phyloP scores from a whole-genome alignment of 2,329 filamentous ascomycete species.

The Lecanicillium sp. region DNA sequence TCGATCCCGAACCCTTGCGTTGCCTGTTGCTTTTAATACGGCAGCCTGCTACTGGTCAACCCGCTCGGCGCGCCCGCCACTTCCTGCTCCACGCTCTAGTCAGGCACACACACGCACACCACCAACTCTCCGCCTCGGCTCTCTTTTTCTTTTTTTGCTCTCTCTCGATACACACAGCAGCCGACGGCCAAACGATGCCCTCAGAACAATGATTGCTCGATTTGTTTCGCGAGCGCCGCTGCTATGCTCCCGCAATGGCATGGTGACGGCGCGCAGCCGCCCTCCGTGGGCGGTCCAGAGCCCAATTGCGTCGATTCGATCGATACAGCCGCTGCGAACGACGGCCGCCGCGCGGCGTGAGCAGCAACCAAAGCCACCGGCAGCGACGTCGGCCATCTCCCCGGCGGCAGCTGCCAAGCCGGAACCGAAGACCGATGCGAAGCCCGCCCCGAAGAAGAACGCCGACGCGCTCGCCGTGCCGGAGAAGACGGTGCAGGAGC shows the following conservation, averaged over 20 bases:
- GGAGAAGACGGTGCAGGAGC: slow-evolving; percentile 64
- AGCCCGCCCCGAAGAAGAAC: slow-evolving; percentile 18
- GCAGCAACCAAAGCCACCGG: slow-evolving; percentile 18
- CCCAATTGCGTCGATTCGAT: slow-evolving; percentile 21
- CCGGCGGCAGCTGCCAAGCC: slow-evolving; percentile 12
- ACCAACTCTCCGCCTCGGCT: not conserved
- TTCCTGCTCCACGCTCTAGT: too few relatives aligned
- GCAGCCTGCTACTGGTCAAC: not conserved
- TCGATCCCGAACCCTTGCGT: not conserved
- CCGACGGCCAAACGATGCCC: not conserved
- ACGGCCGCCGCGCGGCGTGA: slow-evolving; percentile 25
- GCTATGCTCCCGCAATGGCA: slow-evolving; percentile 26
- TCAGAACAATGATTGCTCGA: slow-evolving; percentile 31
- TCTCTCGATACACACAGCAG: not conserved
- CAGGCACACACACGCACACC: not conserved
- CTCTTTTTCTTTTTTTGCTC: not conserved
- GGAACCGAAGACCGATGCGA: slow-evolving; percentile 17
- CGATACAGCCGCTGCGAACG: slow-evolving; percentile 29
- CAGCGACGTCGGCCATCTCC: slow-evolving; percentile 16
- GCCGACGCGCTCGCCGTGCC: slow-evolving; percentile 28
- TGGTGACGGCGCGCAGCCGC: slow-evolving; percentile 21
- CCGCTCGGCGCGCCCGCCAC: not conserved
- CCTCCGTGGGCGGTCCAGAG: slow-evolving; percentile 25
- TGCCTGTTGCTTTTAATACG: not conserved
- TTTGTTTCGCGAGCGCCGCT: slow-evolving; percentile 28